Evolutionary conservation across 441 rosid species (phyloP), one percentile per base, ranked within the genome.

Genomic region (Lepidium campestre): DNA sequence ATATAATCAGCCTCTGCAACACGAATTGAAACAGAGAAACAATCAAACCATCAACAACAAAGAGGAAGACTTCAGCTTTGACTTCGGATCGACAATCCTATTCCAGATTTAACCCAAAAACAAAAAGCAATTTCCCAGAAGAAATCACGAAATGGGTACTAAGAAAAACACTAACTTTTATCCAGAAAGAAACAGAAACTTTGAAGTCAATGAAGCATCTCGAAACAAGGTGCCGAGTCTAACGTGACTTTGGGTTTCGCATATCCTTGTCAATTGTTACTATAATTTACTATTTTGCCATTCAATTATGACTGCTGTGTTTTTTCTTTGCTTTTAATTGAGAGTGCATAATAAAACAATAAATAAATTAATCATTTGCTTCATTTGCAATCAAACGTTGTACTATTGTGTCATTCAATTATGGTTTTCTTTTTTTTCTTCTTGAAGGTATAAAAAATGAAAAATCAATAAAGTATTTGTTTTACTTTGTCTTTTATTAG

Each of bases 241-340:
- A 4, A 10, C 68, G 49, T 62, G 65, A 63, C 59, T 64, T 10
- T 12, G 54, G 53, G 59, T 56, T 71, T 65, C 17, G 20, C 57
- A 61, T 70, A 45, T 70, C 36, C n/a, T 53, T 52, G 70, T 62
- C 34, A 44, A 37, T 48, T 50, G 57, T 56, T 8, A 7, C 54
- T 29, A 12, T 29, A 8, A 39, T 37, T 72, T 65, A 72, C 71
- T 7, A 9, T 65, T 65, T 5, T 65, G 62, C 76, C 76, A 65
- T 48, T 10, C 32, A 15, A 15, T 31, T 11, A 20, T 64, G 59
- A 39, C 65, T 55, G 7, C 4, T 57, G 36, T 48, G 10, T 36
- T 18, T 13, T 23, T n/a, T 15, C 0, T 13, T 44, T 44, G 19
- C 5, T n/a, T n/a, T n/a, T 29, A 29, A 29, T 7, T 29, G 7